Conservation (phyloP, 768 basidiomycete species). For the Macrolepiota dolichaula region DNA sequence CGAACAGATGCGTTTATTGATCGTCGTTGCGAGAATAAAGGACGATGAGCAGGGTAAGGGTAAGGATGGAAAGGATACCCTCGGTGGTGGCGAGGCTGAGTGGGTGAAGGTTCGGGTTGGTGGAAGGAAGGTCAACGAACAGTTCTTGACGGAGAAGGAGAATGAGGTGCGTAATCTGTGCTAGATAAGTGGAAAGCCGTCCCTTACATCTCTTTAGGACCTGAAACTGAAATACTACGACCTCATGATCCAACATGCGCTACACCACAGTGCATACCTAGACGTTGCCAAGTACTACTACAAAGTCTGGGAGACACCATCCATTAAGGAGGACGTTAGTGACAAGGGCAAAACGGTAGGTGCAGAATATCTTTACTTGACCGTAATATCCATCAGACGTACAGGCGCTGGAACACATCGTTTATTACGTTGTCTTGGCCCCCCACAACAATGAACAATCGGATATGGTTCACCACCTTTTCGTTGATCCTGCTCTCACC, state of each 20-base stretch:
- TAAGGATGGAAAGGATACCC: slow-evolving; percentile 57
- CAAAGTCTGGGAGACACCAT: slow-evolving; percentile 96
- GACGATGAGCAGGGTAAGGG: slow-evolving; percentile 57
- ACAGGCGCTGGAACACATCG: slow-evolving; percentile 91
- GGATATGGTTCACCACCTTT: slow-evolving; percentile 91
- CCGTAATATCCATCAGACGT: slow-evolving; percentile 7
- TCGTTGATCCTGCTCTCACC: slow-evolving; percentile 69
- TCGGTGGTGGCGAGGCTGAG: slow-evolving; percentile 78
- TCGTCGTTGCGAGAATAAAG: slow-evolving; percentile 72
- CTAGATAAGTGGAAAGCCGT: not conserved
- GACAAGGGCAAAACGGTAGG: slow-evolving; percentile 68
- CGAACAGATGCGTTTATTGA: slow-evolving; percentile 93
- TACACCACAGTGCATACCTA: slow-evolving; percentile 81
- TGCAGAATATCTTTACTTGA: slow-evolving; percentile 7
- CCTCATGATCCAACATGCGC: slow-evolving; percentile 92
- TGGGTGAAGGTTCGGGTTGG: slow-evolving; percentile 94
- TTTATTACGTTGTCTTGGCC: slow-evolving; percentile 91
- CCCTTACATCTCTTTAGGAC: slow-evolving; percentile 48
- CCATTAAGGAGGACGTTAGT: slow-evolving; percentile 79
- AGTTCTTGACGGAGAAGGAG: slow-evolving; percentile 82
- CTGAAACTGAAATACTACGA: slow-evolving; percentile 96
- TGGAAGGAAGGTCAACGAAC: slow-evolving; percentile 90
- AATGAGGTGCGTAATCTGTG: slow-evolving; percentile 61
- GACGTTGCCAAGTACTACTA: slow-evolving; percentile 95
- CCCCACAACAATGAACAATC: slow-evolving; percentile 97